Evolutionary conservation across 305 asterid genomes (phyloP), one percentile per base, ranked within the genome.

Genomic region (Fraxinus nigra): DNA sequence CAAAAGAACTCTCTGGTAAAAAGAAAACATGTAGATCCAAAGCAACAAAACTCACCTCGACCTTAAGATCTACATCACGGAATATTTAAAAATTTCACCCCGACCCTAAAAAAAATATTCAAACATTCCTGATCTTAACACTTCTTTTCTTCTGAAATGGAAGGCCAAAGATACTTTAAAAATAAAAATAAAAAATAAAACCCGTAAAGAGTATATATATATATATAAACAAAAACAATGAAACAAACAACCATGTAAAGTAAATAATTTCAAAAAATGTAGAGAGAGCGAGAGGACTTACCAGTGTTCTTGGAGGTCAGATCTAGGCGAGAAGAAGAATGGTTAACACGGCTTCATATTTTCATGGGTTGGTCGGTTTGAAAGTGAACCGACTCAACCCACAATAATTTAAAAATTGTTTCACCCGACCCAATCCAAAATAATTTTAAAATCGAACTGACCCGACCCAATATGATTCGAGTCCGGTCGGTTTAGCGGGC

Each of bases 91-190:
- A 24, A 24, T 24, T 24, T 24, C 26, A 24, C 26, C 26, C 26
- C 26, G 1, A 24, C 26, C 26, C 26, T 24, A 24, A 24, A 24
- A 24, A 24, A 24, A 24, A 0, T 24, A 24, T 24, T 24, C 26
- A 24, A 24, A 24, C 99, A 95, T 84, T 94, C 97, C 87, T 85
- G 85, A 48, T 90, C 92, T 86, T 85, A 92, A 8, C 90, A 96
- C 83, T 88, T 88, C 90, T 70, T 89, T 84, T 89, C 92, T 82
- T 94, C 97, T 95, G 98, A 82, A 90, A 89, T 77, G 69, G 75
- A 56, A 82, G 77, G 85, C 70, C 81, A 73, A 67, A 83, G 69
- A 54, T n/a, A 75, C 32, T 2, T 56, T n/a, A n/a, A 24, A 69
- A 30, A 10, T 3, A 16, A 51, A 51, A 51, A 0, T 13, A 48